Base-by-base conservation (phyloP, 2,329 filamentous ascomycete species). In the Aspergillus fructus region DNA sequence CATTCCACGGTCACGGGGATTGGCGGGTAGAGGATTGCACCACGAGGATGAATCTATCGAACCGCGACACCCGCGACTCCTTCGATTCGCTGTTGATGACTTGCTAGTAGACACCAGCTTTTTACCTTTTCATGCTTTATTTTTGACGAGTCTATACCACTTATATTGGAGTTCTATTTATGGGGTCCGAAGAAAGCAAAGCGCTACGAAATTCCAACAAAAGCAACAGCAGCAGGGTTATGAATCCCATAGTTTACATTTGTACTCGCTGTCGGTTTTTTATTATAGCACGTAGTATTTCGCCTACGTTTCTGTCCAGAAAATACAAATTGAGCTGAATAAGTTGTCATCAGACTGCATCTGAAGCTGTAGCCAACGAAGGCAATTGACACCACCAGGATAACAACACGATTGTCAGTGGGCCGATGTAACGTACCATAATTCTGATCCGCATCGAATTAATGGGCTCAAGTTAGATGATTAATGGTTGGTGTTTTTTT, bases 61-160 rank as follows among this genome's bases (percentile, higher is more conserved):
- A 40, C 40, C 39, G 58, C 45, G 42, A 30, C 50, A 24, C 51
- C 52, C 48, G 37, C 50, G 55, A 40, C 43, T 61, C 64, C 53
- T 62, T 61, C 61, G 60, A 64, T 64, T 65, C 59, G 62, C 53
- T 65, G 64, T 62, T 64, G 62, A 67, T 64, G 66, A 66, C 60
- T 62, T 65, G 63, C 64, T 68, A 65, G 64, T 62, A 57, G 63
- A 50, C 48, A 56, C 64, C 67, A 64, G 63, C 62, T 67, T 72
- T 27, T 68, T 69, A 70, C 71, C 65, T 66, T 71, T 66, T 65
- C 62, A 53, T 53, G 51, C 62, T 68, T 61, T 63, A 56, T 68
- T 69, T 68, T 66, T 62, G 61, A 66, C 59, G 59, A 65, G 59
- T 62, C 61, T 64, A 66, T 66, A 66, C 64, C 63, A 66, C 59